A percentile compares a stretch with the other conserved stretches of the same genome.
Conservation (phyloP, 2,329 filamentous ascomycete genomes). For the Stachybotrys echinatus region DNA sequence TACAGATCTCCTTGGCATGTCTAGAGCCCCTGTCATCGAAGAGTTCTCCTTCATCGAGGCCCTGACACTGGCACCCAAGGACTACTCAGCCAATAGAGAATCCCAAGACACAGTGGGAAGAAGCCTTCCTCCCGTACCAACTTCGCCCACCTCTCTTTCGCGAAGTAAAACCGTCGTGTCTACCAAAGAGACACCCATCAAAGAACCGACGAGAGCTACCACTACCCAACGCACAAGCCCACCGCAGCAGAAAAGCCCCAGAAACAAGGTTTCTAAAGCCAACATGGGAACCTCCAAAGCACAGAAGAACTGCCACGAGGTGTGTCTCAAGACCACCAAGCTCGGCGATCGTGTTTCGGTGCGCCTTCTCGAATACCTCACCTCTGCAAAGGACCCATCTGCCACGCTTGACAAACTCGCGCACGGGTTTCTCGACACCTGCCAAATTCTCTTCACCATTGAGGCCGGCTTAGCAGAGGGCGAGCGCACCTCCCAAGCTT, state of each 20-base stretch:
- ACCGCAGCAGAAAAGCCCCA: background rate
- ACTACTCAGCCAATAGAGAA: conserved; percentile 8
- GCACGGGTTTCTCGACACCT: conserved; percentile 62
- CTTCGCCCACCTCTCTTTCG: background rate
- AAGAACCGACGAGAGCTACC: background rate
- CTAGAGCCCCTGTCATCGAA: conserved; percentile 3
- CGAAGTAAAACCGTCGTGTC: background rate
- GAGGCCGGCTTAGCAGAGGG: conserved; percentile 59
- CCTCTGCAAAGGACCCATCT: conserved; percentile 47
- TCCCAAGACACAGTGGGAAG: conserved; percentile 20
- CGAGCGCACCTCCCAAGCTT: conserved; percentile 40
- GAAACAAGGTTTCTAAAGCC: background rate
- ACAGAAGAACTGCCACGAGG: conserved; percentile 26
- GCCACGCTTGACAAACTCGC: conserved; percentile 55
- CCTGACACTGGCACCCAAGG: conserved; percentile 17
- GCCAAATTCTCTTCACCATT: conserved; percentile 62
- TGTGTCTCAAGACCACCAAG: conserved; percentile 54
- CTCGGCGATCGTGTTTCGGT: conserved; percentile 60
- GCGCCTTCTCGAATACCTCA: conserved; percentile 59
- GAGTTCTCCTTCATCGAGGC: conserved; percentile 26
- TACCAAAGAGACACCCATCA: background rate
- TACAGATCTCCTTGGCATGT: background rate
- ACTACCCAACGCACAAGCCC: background rate
- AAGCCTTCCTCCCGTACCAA: conserved; percentile 1
- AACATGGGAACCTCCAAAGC: conserved; percentile 15